Evolutionary conservation across 768 basidiomycete species (phyloP).

Genomic region (Xerocomus brunneocitrinus): DNA sequence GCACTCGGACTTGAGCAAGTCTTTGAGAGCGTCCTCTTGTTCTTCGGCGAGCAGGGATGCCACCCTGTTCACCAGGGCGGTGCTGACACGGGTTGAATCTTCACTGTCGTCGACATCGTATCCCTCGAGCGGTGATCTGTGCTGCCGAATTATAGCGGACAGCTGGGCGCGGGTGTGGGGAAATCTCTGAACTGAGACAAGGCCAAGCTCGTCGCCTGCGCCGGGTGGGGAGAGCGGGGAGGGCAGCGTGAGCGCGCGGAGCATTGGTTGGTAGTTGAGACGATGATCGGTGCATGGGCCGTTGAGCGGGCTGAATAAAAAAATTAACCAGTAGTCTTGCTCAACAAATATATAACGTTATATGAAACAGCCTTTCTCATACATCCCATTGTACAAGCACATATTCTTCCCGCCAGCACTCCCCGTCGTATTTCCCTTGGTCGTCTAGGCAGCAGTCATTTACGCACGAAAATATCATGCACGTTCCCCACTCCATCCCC

Average conservation of each 20-base stretch:
- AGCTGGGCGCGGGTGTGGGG: slow-evolving; percentile 84
- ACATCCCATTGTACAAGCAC: slow-evolving; percentile 78
- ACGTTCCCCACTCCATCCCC: slow-evolving; percentile 95
- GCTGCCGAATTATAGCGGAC: slow-evolving; percentile 64
- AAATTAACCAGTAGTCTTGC: slow-evolving; percentile 8
- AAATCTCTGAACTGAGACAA: slow-evolving; percentile 43
- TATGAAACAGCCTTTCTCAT: slow-evolving; percentile 24
- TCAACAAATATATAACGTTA: slow-evolving; percentile 18
- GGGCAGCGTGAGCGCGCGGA: slow-evolving; percentile 22
- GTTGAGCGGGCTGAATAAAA: slow-evolving; percentile 13
- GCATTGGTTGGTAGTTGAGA: slow-evolving; percentile 22
- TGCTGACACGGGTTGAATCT: slow-evolving; percentile 51
- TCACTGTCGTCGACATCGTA: slow-evolving; percentile 58
- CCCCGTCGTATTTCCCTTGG: slow-evolving; percentile 36
- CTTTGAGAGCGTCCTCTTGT: slow-evolving; percentile 83
- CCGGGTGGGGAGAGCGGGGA: slow-evolving; percentile 16
- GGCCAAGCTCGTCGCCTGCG: slow-evolving; percentile 10
- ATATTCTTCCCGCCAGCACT: slow-evolving; percentile 67
- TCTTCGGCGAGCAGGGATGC: slow-evolving; percentile 72
- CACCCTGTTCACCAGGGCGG: slow-evolving; percentile 64
- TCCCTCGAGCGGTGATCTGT: slow-evolving; percentile 51
- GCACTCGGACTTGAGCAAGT: slow-evolving; percentile 64
- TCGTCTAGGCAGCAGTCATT: slow-evolving; percentile 64
- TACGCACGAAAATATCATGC: slow-evolving; percentile 83
- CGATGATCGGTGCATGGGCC: slow-evolving; percentile 22